Evolutionary conservation across 2,329 filamentous ascomycete species (phyloP).

Genomic region (Coniochaeta hoffmannii): DNA sequence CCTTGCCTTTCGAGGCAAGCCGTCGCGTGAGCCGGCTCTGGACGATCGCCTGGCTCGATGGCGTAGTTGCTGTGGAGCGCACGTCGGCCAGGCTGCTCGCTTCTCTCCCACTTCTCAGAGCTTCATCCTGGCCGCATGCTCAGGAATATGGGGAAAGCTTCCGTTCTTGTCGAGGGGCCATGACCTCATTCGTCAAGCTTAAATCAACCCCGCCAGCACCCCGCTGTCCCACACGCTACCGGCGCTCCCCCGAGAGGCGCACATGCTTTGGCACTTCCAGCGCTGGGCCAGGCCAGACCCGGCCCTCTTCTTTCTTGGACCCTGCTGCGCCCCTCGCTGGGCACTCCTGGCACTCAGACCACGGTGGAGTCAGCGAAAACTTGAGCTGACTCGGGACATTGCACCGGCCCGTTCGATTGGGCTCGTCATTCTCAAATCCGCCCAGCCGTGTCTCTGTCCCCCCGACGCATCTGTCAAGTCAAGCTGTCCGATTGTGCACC

Average conservation of each 20-base stretch:
- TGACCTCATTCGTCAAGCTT: constrained; percentile 2
- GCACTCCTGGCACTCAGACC: no score
- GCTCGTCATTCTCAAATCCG: not conserved
- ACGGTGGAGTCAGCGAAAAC: not conserved
- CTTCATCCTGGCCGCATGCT: not conserved
- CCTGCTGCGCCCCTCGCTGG: not conserved
- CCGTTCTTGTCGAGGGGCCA: not conserved
- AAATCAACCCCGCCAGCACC: constrained; percentile 1
- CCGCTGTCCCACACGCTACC: not conserved
- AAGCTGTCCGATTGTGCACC: not conserved
- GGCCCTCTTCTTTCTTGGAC: constrained; percentile 1
- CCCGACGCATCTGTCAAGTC: not conserved
- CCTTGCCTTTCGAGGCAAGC: not conserved
- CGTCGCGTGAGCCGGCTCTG: not conserved
- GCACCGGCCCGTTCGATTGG: not conserved
- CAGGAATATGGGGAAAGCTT: constrained; percentile 2
- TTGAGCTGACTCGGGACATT: not conserved
- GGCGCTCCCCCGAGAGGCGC: not conserved
- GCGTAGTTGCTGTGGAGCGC: not conserved
- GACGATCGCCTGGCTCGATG: not conserved
- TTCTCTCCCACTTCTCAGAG: not conserved
- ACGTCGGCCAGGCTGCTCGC: not conserved
- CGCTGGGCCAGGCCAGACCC: not conserved
- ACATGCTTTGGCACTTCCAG: not conserved
- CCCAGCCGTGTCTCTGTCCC: not conserved